Evolutionary conservation across 805 yeast genomes (phyloP).

Genomic region (Lachancea mirantina): DNA sequence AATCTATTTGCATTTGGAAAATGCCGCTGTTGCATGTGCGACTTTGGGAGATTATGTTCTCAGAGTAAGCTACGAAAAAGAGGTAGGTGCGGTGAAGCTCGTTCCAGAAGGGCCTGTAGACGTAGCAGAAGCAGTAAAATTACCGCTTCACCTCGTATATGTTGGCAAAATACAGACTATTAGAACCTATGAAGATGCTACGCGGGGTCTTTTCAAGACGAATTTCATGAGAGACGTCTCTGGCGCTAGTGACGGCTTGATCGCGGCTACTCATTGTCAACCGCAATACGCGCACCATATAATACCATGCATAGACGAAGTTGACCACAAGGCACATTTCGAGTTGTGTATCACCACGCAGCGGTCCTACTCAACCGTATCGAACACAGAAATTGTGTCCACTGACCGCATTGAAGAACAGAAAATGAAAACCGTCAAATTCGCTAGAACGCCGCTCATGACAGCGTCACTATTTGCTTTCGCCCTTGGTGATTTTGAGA

Average conservation of each 20-base stretch:
- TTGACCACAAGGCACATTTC: conserved; percentile 45
- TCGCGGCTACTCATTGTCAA: conserved; percentile 67
- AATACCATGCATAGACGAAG: conserved; percentile 67
- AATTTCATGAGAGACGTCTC: conserved; percentile 47
- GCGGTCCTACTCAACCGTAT: conserved; percentile 40
- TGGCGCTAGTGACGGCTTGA: conserved; percentile 43
- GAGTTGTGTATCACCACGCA: conserved; percentile 42
- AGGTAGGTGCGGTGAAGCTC: conserved; percentile 10
- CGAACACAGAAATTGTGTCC: conserved; percentile 37
- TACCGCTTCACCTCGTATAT: conserved; percentile 31
- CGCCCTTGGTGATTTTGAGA: conserved; percentile 60
- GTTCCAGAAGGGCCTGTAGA: conserved; percentile 4
- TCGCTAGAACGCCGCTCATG: conserved; percentile 51
- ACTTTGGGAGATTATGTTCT: conserved; percentile 30
- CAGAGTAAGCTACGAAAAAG: conserved; percentile 18
- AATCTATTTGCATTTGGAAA: conserved; percentile 25
- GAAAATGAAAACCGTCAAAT: conserved; percentile 31
- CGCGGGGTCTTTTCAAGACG: conserved; percentile 63
- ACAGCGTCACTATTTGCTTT: conserved; percentile 61
- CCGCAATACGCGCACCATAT: conserved; percentile 57
- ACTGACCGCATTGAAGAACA: conserved; percentile 8
- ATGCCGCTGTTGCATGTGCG: conserved; percentile 35
- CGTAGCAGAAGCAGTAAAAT: conserved; percentile 2
- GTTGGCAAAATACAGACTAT: conserved; percentile 47
- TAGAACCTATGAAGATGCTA: conserved; percentile 46